Base-by-base conservation (phyloP, 768 basidiomycete genomes). In the Mycena polygramma region DNA sequence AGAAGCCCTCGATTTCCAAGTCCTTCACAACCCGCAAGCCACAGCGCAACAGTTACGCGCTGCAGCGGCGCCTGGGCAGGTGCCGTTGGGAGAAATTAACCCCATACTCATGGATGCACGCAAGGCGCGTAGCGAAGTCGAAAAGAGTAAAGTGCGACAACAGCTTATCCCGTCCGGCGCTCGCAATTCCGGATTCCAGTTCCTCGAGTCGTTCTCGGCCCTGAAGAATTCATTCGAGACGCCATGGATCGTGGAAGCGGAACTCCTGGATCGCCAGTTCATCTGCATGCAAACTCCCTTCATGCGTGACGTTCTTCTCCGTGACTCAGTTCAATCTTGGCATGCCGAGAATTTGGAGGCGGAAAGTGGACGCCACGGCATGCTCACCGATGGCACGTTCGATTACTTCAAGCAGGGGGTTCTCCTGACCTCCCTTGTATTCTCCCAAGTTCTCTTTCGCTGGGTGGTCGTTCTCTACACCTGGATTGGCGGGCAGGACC, bases 381-480 rank as follows among this genome's bases (percentile, higher is more conserved):
- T 64, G 4, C 36, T 64, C 9, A 64, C 63, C 19, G 63, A 64
- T 49, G 63, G 63, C 7, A 45, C 53, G 2, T 53, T 45, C 26
- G 41, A 64, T 55, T 64, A 55, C n/a, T 64, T 54, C 45, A 64
- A 64, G 26, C 43, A 64, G 51, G 62, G 62, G 4, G 45, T 63
- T 17, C 62, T 63, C 13, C 26, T 63, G 4, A 63, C 62, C 17
- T 55, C 53, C 6, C 20, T 55, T 39, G 52, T 57, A 15, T 64
- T 55, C 26, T 64, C 53, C 1, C 54, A 43, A 15, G 41, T 64
- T 35, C 39, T 55, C 5, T 13, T 64, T 9, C 63, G 63, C n/a
- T 64, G 63, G 63, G 43, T 48, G 15, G 41, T 48, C n/a, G 46
- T 64, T 35, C 41, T 57, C 15, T 64, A 45, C 30, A 64, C 63